Percentiles rank a stretch among this genome's conserved stretches.
These are phyloP conservation scores for Calocybe gangraenosa DNA, from an alignment of 768 basidiomycete genomes.

Conservation along the genomic window DNA sequence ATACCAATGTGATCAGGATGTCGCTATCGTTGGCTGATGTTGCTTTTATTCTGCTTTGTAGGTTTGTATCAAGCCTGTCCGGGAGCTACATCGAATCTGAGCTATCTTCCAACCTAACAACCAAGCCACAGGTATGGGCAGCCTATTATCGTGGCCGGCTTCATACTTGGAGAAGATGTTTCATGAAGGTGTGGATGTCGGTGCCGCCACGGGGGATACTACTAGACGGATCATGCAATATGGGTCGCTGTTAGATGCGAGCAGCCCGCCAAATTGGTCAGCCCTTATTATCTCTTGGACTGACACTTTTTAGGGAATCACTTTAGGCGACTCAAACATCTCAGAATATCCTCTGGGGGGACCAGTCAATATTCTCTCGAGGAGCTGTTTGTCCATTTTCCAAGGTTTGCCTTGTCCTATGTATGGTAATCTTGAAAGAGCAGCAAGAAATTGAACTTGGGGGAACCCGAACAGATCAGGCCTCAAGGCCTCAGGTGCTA, in stretches of 20 bases:
- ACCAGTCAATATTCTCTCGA: slow-evolving; percentile 41
- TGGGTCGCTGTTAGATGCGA: slow-evolving; percentile 36
- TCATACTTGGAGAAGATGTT: slow-evolving; percentile 43
- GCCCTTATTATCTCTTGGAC: not conserved
- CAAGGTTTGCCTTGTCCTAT: slow-evolving; percentile 45
- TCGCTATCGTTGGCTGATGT: no score
- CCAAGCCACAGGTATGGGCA: no score
- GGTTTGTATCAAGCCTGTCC: no score
- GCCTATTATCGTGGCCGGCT: no score
- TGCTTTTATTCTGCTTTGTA: no score
- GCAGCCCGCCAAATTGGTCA: slow-evolving; percentile 62
- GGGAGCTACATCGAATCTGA: no score
- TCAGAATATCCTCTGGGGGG: slow-evolving; percentile 50
- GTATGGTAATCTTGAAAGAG: no score
- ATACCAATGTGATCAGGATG: no score
- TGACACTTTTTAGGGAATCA: slow-evolving; percentile 45
- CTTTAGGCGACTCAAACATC: slow-evolving; percentile 56
- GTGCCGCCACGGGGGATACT: slow-evolving; percentile 35
- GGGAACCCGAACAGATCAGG: no score
- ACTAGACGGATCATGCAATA: slow-evolving; percentile 64
- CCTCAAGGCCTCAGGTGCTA: no score
- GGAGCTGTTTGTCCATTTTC: slow-evolving; percentile 47
- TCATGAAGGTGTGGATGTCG: slow-evolving; percentile 32
- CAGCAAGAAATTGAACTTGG: no score
- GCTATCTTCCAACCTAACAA: no score